Conservation (phyloP, 495 filamentous ascomycete genomes). For the Hypoxylon subgilvum region DNA sequence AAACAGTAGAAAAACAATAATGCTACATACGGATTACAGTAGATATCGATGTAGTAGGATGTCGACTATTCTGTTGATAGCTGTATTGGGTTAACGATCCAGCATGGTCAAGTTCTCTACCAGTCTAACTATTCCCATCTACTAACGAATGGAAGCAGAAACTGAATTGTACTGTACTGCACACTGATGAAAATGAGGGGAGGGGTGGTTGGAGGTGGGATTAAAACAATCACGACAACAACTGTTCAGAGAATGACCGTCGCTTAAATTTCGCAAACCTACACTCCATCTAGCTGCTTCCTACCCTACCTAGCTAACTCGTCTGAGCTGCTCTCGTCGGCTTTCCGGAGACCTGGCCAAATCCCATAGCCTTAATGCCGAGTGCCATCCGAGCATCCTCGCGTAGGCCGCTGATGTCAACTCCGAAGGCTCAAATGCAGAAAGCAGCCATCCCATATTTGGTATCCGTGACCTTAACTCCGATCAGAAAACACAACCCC, state of each 20-base stretch:
- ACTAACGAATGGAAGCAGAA: too few species aligned
- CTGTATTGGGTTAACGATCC: too few species aligned
- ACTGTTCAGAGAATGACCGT: too few species aligned
- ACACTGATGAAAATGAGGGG: too few species aligned
- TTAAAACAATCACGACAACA: too few species aligned
- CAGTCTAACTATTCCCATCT: too few species aligned
- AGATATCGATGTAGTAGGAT: background rate
- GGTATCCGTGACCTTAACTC: constrained; percentile 43
- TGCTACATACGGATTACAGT: too few species aligned
- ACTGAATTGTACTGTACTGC: too few species aligned
- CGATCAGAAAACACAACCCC: constrained; percentile 32
- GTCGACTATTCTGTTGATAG: too few species aligned
- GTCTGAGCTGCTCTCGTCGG: background rate
- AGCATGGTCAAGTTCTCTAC: too few species aligned
- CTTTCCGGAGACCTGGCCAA: constrained; percentile 5
- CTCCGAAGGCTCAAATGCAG: constrained; percentile 37
- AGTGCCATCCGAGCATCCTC: constrained; percentile 17
- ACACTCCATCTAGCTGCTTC: background rate
- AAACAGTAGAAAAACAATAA: too few species aligned
- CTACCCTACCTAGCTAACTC: background rate
- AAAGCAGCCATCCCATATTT: constrained; percentile 42
- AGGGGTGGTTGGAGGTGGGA: too few species aligned
- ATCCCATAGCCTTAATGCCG: constrained; percentile 7
- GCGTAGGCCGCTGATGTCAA: constrained; percentile 20
- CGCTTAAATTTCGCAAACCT: constrained; percentile 8